Percentiles rank a stretch among this genome's conserved stretches.
These are phyloP conservation scores for Leucoagaricus sp. DNA, from an alignment of 1,284 basidiomycete genomes.

Conservation along the genomic window DNA sequence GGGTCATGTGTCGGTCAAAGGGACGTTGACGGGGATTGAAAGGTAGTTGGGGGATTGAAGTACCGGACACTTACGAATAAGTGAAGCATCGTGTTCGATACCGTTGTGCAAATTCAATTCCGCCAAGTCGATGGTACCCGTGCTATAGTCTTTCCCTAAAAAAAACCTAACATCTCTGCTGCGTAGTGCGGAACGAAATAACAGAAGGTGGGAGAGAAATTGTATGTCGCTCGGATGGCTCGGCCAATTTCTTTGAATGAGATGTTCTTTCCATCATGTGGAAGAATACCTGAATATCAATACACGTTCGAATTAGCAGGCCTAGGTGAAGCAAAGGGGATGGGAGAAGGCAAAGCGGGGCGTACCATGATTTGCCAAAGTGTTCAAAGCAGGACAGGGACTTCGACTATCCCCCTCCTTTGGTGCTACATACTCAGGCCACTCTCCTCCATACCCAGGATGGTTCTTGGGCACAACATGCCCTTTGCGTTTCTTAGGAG, in stretches of 20 bases:
- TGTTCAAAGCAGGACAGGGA: constrained; percentile 72
- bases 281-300: constrained; percentile 57
- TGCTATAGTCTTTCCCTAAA: constrained; percentile 52
- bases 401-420: constrained; percentile 64
- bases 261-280: constrained; percentile 66
- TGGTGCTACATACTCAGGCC: constrained; percentile 66
- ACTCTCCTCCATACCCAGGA: constrained; percentile 61
- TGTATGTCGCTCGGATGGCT: constrained; percentile 56
- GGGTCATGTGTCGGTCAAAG: no score
- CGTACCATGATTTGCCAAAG: constrained; percentile 74
- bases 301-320: neutral
- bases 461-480: constrained; percentile 56
- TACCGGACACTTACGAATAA: constrained; percentile 53
- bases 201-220: constrained; percentile 68
- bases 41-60: neutral
- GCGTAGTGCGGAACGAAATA: constrained; percentile 60
- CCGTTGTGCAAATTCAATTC: constrained; percentile 73
- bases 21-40: neutral
- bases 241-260: constrained; percentile 58
- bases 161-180: constrained; percentile 61
- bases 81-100: constrained; percentile 77
- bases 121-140: constrained; percentile 60
- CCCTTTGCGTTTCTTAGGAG: constrained; percentile 48
- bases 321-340: neutral
- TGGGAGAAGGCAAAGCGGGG: constrained; percentile 3